Conservation (phyloP, 495 filamentous ascomycete species). For the Endocarpon pusillum region DNA sequence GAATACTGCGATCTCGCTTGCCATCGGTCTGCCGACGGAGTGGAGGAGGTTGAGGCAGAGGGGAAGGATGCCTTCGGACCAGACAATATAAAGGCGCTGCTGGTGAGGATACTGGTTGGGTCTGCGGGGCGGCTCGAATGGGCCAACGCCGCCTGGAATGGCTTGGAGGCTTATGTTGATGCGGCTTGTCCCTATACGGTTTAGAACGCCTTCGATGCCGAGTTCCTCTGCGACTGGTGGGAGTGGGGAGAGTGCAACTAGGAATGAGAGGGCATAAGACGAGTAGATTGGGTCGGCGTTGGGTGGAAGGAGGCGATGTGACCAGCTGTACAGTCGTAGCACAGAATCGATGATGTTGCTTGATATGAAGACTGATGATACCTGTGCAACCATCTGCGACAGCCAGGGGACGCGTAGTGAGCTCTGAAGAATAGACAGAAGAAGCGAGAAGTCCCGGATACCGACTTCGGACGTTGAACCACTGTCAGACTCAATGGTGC, state of each 20-base stretch:
- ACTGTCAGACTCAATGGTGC: no score
- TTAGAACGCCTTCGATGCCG: slow-evolving; percentile 66
- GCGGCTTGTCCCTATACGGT: slow-evolving; percentile 59
- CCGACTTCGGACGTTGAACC: slow-evolving; percentile 26
- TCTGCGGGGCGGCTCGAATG: slow-evolving; percentile 34
- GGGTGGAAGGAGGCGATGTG: slow-evolving; percentile 51
- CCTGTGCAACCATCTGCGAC: slow-evolving; percentile 28
- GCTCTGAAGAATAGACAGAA: slow-evolving; percentile 79
- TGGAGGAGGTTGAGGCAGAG: slow-evolving; percentile 79
- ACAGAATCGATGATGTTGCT: neutral
- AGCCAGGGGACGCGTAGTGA: slow-evolving; percentile 56
- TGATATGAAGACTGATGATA: neutral
- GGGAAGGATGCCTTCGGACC: slow-evolving; percentile 74
- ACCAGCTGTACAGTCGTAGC: slow-evolving; percentile 69
- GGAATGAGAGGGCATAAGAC: slow-evolving; percentile 69
- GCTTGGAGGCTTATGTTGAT: slow-evolving; percentile 48
- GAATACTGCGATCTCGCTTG: slow-evolving; percentile 69
- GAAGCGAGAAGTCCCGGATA: slow-evolving; percentile 52
- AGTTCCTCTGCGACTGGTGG: slow-evolving; percentile 75
- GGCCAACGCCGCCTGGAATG: slow-evolving; percentile 47
- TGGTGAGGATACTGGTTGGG: no score
- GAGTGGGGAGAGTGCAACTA: slow-evolving; percentile 71
- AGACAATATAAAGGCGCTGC: slow-evolving; percentile 57
- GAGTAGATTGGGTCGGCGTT: slow-evolving; percentile 86
- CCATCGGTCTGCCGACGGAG: slow-evolving; percentile 58